Base-by-base conservation (phyloP, 192 early-diverging fungal genomes). In the Coemansia sp. region DNA sequence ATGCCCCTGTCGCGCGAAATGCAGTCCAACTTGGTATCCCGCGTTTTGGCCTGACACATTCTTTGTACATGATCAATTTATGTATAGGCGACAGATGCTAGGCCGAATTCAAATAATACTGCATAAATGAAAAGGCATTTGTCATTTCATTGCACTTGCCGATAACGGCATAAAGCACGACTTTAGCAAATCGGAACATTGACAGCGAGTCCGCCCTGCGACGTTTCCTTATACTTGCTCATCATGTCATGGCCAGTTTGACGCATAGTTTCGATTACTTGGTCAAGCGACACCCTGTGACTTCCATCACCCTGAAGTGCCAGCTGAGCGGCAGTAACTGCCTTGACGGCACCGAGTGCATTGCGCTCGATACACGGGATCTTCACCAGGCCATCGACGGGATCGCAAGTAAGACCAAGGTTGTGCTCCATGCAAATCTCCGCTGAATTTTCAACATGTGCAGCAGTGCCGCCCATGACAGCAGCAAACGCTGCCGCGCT, bases 351-450 rank as follows among this genome's bases (percentile, higher is more conserved):
- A 0, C 92, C 96, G 2, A 98, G 64, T 0, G 96, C 95, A 65
- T 98, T 98, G 34, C 96, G 86, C 69, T 98, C 96, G 62, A 98
- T 96, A 70, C 96, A 98, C 25, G 96, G 96, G 66, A 98, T 95
- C 76, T 95, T 92, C 12, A 98, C 96, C 39, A 98, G 78, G 4
- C 96, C 96, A 69, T 89, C 89, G 62, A 95, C 91, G 0, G 96
- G 96, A 69, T 98, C 92, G 73, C 91, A 94, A 1, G 92, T 94
- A 68, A 94, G 73, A 23, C 91, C 91, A 51, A 94, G 67, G 78
- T 94, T 92, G 63, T 92, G 91, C 65, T 92, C 91, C 94, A 98
- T 98, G 23, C 93, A 94, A 73, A 98, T 98, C 74, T 98, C 96
- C 46, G 96, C 96, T 0, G 94, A 94, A 67, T 98, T 95, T 73